Evolutionary conservation across 208 protist species (phyloP), one percentile per base, ranked within the genome.

Genomic region (Leishmania mexicana): DNA sequence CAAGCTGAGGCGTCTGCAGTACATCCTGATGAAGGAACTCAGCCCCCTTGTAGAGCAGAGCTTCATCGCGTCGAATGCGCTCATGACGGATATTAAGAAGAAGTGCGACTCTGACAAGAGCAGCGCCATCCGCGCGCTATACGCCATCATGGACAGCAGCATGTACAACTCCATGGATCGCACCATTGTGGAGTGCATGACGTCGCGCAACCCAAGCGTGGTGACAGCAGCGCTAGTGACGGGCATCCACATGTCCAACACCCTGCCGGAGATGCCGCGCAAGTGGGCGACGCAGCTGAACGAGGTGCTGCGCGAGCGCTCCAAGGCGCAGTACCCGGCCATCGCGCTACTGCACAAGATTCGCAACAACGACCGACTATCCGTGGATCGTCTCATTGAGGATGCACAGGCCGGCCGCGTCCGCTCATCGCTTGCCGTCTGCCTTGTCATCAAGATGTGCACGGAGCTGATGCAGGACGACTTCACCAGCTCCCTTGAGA

Each of bases 21-120:
- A 99, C 88, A 88, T 99, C 4, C 85, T 99, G 47, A 95, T 99
- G 86, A 99, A 99, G 87, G 99, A 99, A 83, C 94, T 99, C 17
- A 92, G 92, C 70, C 92, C 94, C 4, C 77, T 91, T 4, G 95
- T 98, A 28, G 96, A 99, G 75, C 96, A 99, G 85, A 95, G 98
- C 75, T 99, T 99, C 82, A 99, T 99, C 70, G 97, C 99, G 17
- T 99, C 97, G 35, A 98, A 96, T 80, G 98, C 96, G n/a, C 94
- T 99, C 49, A 99, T 97, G 82, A 98, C 97, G 81, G 99, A 99
- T 89, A 99, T 99, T 80, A 99, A 97, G 78, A 92, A 82, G 58
- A 92, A 92, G 70, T 98, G 95, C 53, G 98, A 99, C 81, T 80
- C 97, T 11, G 98, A 96, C 73, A 96, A 97, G 84, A 92, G 96